Conservation (phyloP, 1,139 yeast genomes). For the Diutina rugosa region DNA sequence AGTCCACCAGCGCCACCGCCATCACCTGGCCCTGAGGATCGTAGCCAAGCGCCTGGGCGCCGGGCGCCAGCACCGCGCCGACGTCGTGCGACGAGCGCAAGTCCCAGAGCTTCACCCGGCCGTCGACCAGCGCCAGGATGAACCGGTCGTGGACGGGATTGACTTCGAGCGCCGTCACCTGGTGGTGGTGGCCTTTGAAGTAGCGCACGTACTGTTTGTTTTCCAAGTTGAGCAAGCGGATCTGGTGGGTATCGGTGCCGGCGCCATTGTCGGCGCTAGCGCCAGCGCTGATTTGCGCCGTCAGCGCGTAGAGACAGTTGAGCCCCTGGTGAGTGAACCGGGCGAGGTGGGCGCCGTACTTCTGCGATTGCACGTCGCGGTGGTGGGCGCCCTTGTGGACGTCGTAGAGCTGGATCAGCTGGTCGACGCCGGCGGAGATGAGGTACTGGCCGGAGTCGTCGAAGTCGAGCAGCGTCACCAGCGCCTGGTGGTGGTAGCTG, state of each 20-base stretch:
- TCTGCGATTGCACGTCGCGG: constrained; percentile 67
- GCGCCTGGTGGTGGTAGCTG: constrained; percentile 39
- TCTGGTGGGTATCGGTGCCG: constrained; percentile 47
- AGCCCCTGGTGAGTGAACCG: constrained; percentile 62
- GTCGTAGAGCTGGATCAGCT: constrained; percentile 76
- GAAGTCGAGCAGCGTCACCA: constrained; percentile 72
- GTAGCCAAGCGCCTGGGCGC: constrained; percentile 48
- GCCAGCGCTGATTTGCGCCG: constrained; percentile 20
- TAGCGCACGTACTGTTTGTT: constrained; percentile 75
- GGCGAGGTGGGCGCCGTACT: constrained; percentile 86
- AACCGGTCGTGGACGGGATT: constrained; percentile 62
- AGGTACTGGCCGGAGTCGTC: constrained; percentile 78
- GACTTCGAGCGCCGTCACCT: constrained; percentile 61
- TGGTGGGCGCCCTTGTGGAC: constrained; percentile 52
- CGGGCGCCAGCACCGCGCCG: constrained; percentile 49
- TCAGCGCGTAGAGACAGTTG: constrained; percentile 74
- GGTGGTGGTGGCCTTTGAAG: constrained; percentile 74
- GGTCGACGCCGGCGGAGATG: constrained; percentile 71
- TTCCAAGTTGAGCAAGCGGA: constrained; percentile 62
- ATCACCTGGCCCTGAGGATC: constrained; percentile 81
- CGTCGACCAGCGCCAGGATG: constrained; percentile 60
- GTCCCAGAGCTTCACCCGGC: constrained; percentile 84
- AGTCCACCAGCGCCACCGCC: constrained; percentile 47
- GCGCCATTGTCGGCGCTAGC: constrained; percentile 5
- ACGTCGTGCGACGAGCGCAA: constrained; percentile 45